phyloP scores from a whole-genome alignment of 1,284 basidiomycete genomes.

The Leccinum laetum region DNA sequence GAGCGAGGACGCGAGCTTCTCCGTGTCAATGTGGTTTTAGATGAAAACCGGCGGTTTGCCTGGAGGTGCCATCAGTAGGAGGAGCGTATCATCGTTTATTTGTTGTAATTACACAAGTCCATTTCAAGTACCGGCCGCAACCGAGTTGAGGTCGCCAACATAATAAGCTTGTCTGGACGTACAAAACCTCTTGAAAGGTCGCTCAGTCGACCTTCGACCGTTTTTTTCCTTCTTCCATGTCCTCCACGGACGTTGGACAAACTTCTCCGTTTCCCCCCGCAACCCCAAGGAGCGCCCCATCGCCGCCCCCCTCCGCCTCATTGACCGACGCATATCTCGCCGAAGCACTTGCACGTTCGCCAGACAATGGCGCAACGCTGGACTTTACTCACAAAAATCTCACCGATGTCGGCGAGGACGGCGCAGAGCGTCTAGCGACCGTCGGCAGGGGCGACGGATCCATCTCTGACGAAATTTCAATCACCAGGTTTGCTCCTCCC shows the following conservation, averaged over 20 bases:
- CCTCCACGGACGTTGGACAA: conserved; percentile 29
- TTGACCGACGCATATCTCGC: conserved; percentile 58
- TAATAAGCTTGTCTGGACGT: neutral
- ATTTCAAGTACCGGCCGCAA: conserved; percentile 29
- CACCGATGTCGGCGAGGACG: conserved; percentile 71
- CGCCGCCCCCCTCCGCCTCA: conserved; percentile 39
- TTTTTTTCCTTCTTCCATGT: conserved; percentile 25
- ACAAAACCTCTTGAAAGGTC: neutral
- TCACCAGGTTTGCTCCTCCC: conserved; percentile 63
- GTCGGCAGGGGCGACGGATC: conserved; percentile 51
- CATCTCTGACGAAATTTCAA: conserved; percentile 51
- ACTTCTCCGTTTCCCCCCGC: conserved; percentile 26
- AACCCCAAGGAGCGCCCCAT: conserved; percentile 24
- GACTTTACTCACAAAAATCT: conserved; percentile 80
- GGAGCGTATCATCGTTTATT: conserved; percentile 10
- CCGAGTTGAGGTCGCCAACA: conserved; percentile 26
- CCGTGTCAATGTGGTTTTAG: conserved; percentile 82
- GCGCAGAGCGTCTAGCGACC: conserved; percentile 71
- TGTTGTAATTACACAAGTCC: neutral
- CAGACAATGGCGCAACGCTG: conserved; percentile 80
- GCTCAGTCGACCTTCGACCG: conserved; percentile 13
- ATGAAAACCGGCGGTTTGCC: conserved; percentile 30
- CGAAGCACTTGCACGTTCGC: conserved; percentile 66
- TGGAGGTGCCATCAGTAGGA: conserved; percentile 15
- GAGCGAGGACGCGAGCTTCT: conserved; percentile 75